phyloP scores from a whole-genome alignment of 257 asterid species.

The Vinca minor region DNA sequence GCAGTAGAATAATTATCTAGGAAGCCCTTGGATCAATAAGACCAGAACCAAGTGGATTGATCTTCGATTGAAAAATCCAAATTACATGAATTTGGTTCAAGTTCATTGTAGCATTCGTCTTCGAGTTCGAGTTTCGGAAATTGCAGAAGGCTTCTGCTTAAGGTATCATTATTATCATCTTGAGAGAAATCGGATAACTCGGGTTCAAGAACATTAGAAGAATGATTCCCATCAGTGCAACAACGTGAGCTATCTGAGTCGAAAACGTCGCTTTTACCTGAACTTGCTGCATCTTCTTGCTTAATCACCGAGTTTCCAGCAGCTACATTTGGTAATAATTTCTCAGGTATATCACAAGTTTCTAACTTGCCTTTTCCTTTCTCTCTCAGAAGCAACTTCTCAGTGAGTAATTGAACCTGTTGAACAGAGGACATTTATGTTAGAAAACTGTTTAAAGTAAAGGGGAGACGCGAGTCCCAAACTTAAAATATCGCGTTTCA shows the following conservation, averaged over 20 bases:
- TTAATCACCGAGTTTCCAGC: slow-evolving; percentile 17
- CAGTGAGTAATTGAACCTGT: slow-evolving; percentile 51
- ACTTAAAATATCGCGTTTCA: no score
- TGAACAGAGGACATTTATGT: no score
- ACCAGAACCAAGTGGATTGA: slow-evolving; percentile 82
- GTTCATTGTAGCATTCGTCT: slow-evolving; percentile 37
- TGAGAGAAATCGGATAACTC: slow-evolving; percentile 51
- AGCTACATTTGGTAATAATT: slow-evolving; percentile 11
- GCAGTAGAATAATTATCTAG: not conserved
- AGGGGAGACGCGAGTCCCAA: no score
- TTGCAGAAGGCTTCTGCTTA: slow-evolving; percentile 31
- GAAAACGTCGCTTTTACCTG: slow-evolving; percentile 62
- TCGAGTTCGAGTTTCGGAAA: slow-evolving; percentile 58
- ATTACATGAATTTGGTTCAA: slow-evolving; percentile 52
- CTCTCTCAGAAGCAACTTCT: slow-evolving; percentile 33
- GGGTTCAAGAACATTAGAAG: slow-evolving; percentile 35
- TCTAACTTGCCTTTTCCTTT: slow-evolving; percentile 26
- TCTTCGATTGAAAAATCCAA: slow-evolving; percentile 64
- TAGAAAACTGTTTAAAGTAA: no score
- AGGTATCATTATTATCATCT: slow-evolving; percentile 53
- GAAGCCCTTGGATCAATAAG: slow-evolving; percentile 32
- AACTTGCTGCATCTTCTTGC: slow-evolving; percentile 51
- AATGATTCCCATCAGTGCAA: slow-evolving; percentile 35
- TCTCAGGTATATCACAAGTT: slow-evolving; percentile 17
- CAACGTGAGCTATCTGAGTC: slow-evolving; percentile 61